Evolutionary conservation across 192 early-diverging fungal species (phyloP).

Genomic region (Spizellomyces sp.): DNA sequence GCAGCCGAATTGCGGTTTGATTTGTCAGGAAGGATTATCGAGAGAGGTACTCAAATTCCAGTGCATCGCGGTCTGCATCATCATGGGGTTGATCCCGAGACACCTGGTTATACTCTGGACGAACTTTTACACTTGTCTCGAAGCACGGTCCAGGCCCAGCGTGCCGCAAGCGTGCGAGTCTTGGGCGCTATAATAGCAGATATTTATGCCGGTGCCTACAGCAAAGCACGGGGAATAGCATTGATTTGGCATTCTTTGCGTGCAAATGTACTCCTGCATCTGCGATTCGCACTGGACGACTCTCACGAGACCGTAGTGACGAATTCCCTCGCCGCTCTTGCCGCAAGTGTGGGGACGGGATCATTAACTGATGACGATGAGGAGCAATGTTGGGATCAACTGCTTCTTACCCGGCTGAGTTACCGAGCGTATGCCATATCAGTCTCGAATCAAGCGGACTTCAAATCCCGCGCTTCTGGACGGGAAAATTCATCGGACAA

Average conservation of each 20-base stretch:
- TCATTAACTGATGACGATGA: conserved; percentile 15
- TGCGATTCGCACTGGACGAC: conserved; percentile 71
- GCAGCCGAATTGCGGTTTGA: conserved; percentile 72
- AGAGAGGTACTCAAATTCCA: conserved; percentile 52
- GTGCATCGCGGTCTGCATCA: conserved; percentile 79
- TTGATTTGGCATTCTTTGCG: conserved; percentile 37
- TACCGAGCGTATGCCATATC: conserved; percentile 18
- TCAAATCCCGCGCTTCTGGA: conserved; percentile 34
- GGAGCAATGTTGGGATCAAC: conserved; percentile 46
- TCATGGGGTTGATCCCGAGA: conserved; percentile 81
- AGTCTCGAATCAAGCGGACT: conserved; percentile 26
- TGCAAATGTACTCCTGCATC: conserved; percentile 49
- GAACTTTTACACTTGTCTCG: conserved; percentile 82
- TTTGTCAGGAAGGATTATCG: conserved; percentile 73
- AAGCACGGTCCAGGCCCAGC: conserved; percentile 80
- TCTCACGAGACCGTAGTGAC: conserved; percentile 59
- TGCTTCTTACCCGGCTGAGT: conserved; percentile 43
- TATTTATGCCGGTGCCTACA: conserved; percentile 29
- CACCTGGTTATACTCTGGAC: conserved; percentile 82
- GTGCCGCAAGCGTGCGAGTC: conserved; percentile 66
- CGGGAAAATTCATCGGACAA: background rate
- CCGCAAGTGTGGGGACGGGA: conserved; percentile 38
- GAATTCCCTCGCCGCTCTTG: conserved; percentile 50
- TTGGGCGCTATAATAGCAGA: conserved; percentile 49
- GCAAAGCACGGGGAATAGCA: background rate